A percentile compares a stretch with the other conserved stretches of the same genome.
Conservation (phyloP, 2,329 filamentous ascomycete genomes). For the Colletotrichum neosansevieriae region DNA sequence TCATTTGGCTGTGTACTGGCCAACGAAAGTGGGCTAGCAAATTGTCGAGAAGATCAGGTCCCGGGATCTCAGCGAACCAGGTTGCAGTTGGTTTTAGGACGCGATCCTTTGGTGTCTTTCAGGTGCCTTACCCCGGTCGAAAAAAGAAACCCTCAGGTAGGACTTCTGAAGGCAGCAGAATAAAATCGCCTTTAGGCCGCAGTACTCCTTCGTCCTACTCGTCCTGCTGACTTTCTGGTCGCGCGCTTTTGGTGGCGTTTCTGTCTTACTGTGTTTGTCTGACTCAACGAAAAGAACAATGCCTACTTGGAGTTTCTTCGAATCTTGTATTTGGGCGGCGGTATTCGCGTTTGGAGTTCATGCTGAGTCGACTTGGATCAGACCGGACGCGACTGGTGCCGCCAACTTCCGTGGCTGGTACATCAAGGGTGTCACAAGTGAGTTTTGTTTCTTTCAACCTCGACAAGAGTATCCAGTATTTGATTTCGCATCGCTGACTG, state of each 20-base stretch:
- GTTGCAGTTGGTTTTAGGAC: not conserved
- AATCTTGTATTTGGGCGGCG: not conserved
- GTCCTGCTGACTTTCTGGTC: not conserved
- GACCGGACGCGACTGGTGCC: not conserved
- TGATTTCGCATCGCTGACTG: too few relatives aligned
- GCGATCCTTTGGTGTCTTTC: not conserved
- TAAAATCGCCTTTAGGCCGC: not conserved
- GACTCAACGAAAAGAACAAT: not conserved
- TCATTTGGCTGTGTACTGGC: not conserved
- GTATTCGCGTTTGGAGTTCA: not conserved
- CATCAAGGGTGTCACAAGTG: not conserved
- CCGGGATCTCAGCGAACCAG: too few relatives aligned
- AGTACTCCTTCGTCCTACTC: not conserved
- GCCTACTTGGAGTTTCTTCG: not conserved
- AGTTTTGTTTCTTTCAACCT: not conserved
- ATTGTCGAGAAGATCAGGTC: too few relatives aligned
- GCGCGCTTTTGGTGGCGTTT: not conserved
- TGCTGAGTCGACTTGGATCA: slow-evolving; percentile 1
- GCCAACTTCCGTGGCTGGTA: slow-evolving; percentile 10
- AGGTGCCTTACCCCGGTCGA: not conserved
- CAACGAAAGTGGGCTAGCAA: too few relatives aligned
- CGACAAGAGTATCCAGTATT: not conserved
- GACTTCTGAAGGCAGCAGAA: not conserved
- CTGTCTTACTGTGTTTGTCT: not conserved
- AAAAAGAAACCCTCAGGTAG: too few relatives aligned